phyloP scores from a whole-genome alignment of 2,329 filamentous ascomycete genomes.

The Tolypocladium nubicola region DNA sequence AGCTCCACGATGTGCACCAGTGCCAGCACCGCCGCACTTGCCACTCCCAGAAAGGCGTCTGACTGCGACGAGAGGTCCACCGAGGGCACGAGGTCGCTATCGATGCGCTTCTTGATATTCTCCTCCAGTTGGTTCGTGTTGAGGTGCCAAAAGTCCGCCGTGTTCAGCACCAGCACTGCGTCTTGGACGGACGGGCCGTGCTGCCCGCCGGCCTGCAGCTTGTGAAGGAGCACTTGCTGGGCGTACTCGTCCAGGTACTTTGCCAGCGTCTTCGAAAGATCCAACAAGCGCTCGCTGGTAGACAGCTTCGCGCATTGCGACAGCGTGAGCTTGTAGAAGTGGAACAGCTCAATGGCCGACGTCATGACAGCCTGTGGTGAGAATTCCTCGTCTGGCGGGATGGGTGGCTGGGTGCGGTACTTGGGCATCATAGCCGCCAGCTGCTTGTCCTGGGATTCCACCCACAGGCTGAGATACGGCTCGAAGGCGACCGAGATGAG shows the following conservation, averaged over 20 bases:
- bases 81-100: slow-evolving; percentile 60
- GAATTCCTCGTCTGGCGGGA: slow-evolving; percentile 83
- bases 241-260: slow-evolving; percentile 95
- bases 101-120: slow-evolving; percentile 84
- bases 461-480: slow-evolving; percentile 93
- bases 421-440: slow-evolving; percentile 74
- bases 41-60: slow-evolving; percentile 91
- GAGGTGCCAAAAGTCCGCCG: slow-evolving; percentile 91
- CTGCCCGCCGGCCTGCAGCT: slow-evolving; percentile 47
- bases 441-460: slow-evolving; percentile 89
- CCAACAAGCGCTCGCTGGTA: slow-evolving; percentile 75
- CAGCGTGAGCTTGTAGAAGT: slow-evolving; percentile 87
- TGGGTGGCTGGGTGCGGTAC: slow-evolving; percentile 73
- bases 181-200: slow-evolving; percentile 55
- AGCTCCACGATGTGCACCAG: slow-evolving; percentile 77
- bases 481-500: slow-evolving; percentile 95
- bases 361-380: slow-evolving; percentile 79
- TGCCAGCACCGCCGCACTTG: slow-evolving; percentile 73
- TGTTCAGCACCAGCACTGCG: slow-evolving; percentile 80
- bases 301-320: slow-evolving; percentile 95
- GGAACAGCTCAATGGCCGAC: slow-evolving; percentile 93
- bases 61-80: slow-evolving; percentile 90
- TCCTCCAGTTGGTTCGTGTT: slow-evolving; percentile 92
- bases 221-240: slow-evolving; percentile 76
- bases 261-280: slow-evolving; percentile 74